Percentiles rank a stretch among this genome's conserved stretches.
Conservation (phyloP, 2,329 filamentous ascomycete species). For the Ascochyta koolunga region DNA sequence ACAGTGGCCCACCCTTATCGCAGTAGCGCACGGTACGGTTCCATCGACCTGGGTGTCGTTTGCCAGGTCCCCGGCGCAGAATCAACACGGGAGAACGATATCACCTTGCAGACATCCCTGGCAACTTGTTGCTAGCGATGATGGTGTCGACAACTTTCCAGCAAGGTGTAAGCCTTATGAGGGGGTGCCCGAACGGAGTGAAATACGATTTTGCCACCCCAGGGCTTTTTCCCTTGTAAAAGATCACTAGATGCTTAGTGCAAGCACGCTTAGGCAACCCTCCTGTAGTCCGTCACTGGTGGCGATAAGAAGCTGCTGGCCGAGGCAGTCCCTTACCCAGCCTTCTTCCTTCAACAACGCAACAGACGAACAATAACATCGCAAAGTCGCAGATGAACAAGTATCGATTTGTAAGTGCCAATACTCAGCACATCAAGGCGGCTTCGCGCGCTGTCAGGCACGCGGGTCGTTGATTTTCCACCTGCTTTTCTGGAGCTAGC, state of each 20-base stretch:
- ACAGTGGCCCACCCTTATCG: constrained; percentile 17
- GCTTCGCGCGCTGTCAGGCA: constrained; percentile 11
- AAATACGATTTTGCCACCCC: too few species aligned
- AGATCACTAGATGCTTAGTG: too few species aligned
- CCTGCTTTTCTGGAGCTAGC: constrained; percentile 14
- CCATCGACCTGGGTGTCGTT: background rate
- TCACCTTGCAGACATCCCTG: background rate
- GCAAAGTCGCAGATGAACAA: constrained; percentile 1
- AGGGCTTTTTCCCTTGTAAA: too few species aligned
- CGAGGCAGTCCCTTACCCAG: constrained; percentile 4
- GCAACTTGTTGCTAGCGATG: background rate
- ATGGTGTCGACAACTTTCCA: background rate
- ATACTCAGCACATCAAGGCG: constrained; percentile 7
- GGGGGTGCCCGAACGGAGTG: too few species aligned
- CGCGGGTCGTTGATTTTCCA: constrained; percentile 3
- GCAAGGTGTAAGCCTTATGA: background rate
- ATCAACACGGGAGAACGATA: background rate
- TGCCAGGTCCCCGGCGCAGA: constrained; percentile 2
- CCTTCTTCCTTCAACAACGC: background rate
- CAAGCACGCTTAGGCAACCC: too few species aligned
- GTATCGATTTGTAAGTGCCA: constrained; percentile 16
- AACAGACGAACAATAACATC: background rate
- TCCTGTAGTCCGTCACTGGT: too few species aligned
- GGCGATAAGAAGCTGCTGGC: too few species aligned
- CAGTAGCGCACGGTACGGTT: constrained; percentile 1